Evolutionary conservation across 1,284 basidiomycete species (phyloP), one percentile per base, ranked within the genome.

Genomic region (Wallemia hederae): DNA sequence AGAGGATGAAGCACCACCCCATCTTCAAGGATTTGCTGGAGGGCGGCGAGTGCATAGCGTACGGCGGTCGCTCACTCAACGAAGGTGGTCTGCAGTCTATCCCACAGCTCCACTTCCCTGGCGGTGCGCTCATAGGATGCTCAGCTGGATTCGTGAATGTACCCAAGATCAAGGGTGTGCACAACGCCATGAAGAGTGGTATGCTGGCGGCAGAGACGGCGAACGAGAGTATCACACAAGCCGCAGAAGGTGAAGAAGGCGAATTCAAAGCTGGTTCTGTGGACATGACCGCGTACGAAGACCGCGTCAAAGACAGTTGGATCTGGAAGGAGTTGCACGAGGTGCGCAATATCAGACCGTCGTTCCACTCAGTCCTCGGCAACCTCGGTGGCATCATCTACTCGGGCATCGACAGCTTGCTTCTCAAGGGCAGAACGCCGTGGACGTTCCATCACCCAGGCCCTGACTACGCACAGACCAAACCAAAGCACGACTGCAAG

Each of bases 121-220:
- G 94, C 17, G 92, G 94, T 28, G 92, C 90, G 0, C 73, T 98
- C 57, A 80, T 99, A 59, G 92, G 92, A 0, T 97, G 92, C 72
- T 84, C 89, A 0, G 92, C 92, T 0, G 94, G 89, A 24, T 92
- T 98, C 72, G 78, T 98, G 62, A 98, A 98, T 72, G 80, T 96
- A 17, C 85, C 91, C 39, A 98, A 97, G 74, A 98, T 98, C 73
- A 98, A 98, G 71, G 92, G 92, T n/a, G 94, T 91, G 0, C 94
- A 98, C 71, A 97, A 92, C 63, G 91, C 92, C n/a, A 97, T 98
- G 92, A 94, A 97, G 75, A 87, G 83, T 56, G 92, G 92, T 24
- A 97, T 97, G 82, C 75, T 97, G 24, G 92, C 91, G 31, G 94
- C 88, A 1, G 92, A 98, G 70, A 77, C 84, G 0, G 85, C 86